These are phyloP conservation scores for Anthostomella pinea DNA, from an alignment of 2,329 filamentous ascomycete genomes.

Conservation along the genomic window DNA sequence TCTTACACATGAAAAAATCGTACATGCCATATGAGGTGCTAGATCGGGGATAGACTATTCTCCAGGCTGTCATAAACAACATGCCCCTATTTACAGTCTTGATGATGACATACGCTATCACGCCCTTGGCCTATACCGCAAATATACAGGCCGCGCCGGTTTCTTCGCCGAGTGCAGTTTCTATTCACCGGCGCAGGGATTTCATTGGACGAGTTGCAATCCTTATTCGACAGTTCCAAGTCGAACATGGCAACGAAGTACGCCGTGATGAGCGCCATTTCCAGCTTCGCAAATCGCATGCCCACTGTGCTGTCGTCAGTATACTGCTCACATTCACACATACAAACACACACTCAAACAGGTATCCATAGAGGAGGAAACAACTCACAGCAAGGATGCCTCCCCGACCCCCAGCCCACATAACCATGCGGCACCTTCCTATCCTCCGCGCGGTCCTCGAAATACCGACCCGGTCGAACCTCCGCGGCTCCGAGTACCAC, in stretches of 20 bases:
- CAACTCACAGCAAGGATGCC: conserved; percentile 38
- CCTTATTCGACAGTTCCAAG: conserved; percentile 37
- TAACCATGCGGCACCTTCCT: conserved; percentile 22
- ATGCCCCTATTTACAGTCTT: not conserved
- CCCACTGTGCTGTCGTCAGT: conserved; percentile 23
- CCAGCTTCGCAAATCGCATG: conserved; percentile 45
- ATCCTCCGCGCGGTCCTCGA: conserved; percentile 43
- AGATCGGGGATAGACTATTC: too few species aligned
- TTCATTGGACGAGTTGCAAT: conserved; percentile 29
- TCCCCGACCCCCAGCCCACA: conserved; percentile 24
- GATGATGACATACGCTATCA: conserved; percentile 1
- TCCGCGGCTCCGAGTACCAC: conserved; percentile 39
- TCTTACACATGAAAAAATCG: too few species aligned
- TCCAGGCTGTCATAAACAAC: too few species aligned
- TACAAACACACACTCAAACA: too few species aligned
- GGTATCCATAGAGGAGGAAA: conserved; percentile 1
- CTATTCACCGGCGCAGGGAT: conserved; percentile 30
- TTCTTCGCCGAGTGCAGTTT: conserved; percentile 41
- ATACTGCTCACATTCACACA: too few species aligned
- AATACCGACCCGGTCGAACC: conserved; percentile 44
- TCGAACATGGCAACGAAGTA: conserved; percentile 47
- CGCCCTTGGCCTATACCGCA: conserved; percentile 34
- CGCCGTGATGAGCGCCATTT: conserved; percentile 46
- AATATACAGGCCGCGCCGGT: conserved; percentile 32
- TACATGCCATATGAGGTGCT: too few species aligned